A percentile compares a stretch with the other conserved stretches of the same genome.
Evolutionary conservation across 2,329 filamentous ascomycete genomes (phyloP).

Genomic region (Pseudogymnoascus sp.): DNA sequence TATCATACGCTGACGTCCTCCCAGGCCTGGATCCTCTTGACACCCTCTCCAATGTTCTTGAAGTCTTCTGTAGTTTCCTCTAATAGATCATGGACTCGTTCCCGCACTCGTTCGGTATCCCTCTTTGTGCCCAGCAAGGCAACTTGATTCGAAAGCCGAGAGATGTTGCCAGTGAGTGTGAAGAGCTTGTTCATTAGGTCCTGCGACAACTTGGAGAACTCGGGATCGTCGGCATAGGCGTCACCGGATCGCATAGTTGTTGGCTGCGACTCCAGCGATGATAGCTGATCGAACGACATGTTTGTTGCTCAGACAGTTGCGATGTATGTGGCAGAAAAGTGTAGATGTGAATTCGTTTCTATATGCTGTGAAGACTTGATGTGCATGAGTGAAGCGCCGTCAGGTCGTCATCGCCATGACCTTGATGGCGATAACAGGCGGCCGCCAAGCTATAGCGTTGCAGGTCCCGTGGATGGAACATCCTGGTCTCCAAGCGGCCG

Average conservation of each 20-base stretch:
- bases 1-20: slow-evolving; percentile 64
- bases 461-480: slow-evolving; percentile 6
- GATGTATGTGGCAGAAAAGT: not conserved
- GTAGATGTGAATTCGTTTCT: not conserved
- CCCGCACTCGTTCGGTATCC: slow-evolving; percentile 82
- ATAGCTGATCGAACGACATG: slow-evolving; percentile 91
- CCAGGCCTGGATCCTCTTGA: slow-evolving; percentile 87
- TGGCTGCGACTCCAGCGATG: slow-evolving; percentile 73
- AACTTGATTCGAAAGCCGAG: slow-evolving; percentile 75
- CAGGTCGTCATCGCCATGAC: slow-evolving; percentile 6
- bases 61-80: slow-evolving; percentile 82
- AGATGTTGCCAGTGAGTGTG: slow-evolving; percentile 78
- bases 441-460: not conserved
- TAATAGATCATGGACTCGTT: slow-evolving; percentile 79
- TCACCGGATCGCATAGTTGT: slow-evolving; percentile 58
- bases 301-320: slow-evolving; percentile 11
- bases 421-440: slow-evolving; percentile 9
- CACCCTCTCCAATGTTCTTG: slow-evolving; percentile 83
- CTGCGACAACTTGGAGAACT: slow-evolving; percentile 76
- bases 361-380: not conserved
- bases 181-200: slow-evolving; percentile 83
- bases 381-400: not conserved
- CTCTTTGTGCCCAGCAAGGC: slow-evolving; percentile 79
- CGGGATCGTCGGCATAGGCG: slow-evolving; percentile 86
- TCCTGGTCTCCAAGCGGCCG: slow-evolving; percentile 5